A percentile compares a stretch with the other conserved stretches of the same genome.
These are phyloP conservation scores for Orobanche coerulescens DNA, from an alignment of 257 asterid genomes.

Conservation along the genomic window DNA sequence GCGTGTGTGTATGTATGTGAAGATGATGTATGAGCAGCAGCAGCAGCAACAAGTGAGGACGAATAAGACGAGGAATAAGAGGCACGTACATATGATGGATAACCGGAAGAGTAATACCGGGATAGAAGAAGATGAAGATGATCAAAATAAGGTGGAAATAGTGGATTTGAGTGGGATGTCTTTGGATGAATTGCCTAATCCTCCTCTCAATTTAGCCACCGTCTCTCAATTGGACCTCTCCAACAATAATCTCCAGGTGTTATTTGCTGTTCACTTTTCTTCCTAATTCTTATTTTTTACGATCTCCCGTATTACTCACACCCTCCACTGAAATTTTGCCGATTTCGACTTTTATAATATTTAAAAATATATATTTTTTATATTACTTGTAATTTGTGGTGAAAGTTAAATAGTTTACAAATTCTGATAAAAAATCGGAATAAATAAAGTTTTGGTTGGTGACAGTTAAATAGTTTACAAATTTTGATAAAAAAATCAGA, in stretches of 20 bases:
- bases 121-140: background rate
- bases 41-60: slow-evolving; percentile 22
- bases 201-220: slow-evolving; percentile 42
- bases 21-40: slow-evolving; percentile 35
- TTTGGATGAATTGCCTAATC: slow-evolving; percentile 43
- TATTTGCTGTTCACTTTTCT: background rate
- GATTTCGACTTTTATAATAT: no score
- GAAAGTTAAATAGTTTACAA: no score
- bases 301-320: no score
- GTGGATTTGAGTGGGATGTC: slow-evolving; percentile 84
- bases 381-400: no score
- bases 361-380: no score
- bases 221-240: slow-evolving; percentile 81
- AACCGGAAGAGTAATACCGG: background rate
- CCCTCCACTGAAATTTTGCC: no score
- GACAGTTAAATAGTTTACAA: no score
- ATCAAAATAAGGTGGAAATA: slow-evolving; percentile 32
- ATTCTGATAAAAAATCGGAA: no score
- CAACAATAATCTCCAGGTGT: slow-evolving; percentile 80
- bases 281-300: background rate
- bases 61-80: slow-evolving; percentile 14
- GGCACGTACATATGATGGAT: background rate
- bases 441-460: no score
- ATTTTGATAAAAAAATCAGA: no score
- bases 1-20: background rate